phyloP scores from a whole-genome alignment of 805 yeast genomes.

The Yamadazyma olivae region DNA sequence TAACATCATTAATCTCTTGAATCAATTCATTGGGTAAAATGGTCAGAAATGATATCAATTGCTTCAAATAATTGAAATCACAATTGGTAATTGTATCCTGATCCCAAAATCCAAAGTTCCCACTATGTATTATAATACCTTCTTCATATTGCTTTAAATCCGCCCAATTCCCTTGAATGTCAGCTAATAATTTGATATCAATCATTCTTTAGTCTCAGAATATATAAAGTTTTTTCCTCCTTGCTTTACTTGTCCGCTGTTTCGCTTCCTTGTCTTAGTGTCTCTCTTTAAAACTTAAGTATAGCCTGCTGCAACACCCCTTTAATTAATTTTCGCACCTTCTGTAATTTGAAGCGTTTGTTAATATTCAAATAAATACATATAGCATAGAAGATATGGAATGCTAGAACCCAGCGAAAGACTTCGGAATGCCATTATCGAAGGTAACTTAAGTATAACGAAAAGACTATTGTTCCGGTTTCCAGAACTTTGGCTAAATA shows the following conservation, averaged over 20 bases:
- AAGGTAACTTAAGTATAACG: constrained; percentile 38
- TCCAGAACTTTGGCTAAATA: constrained; percentile 44
- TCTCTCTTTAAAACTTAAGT: no score
- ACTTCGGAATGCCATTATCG: constrained; percentile 35
- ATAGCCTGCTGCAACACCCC: no score
- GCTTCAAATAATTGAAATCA: constrained; percentile 56
- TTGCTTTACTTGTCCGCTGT: no score
- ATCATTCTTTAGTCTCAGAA: no score
- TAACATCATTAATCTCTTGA: constrained; percentile 50
- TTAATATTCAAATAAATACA: no score
- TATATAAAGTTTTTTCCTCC: no score
- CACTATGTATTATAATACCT: constrained; percentile 59
- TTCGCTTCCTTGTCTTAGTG: no score
- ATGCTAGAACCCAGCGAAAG: constrained; percentile 38
- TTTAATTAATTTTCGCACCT: no score
- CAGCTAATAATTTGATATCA: constrained; percentile 18
- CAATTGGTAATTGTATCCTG: constrained; percentile 48
- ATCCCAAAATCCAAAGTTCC: constrained; percentile 79
- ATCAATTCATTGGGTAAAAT: constrained; percentile 48
- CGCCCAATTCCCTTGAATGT: constrained; percentile 27
- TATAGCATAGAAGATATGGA: background rate
- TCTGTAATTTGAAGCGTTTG: no score
- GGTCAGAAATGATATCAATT: constrained; percentile 65
- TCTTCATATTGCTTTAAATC: constrained; percentile 7
- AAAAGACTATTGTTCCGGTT: constrained; percentile 34